A percentile compares a stretch with the other conserved stretches of the same genome.
Conservation (phyloP, 2,329 filamentous ascomycete species). For the Venturia asperata region DNA sequence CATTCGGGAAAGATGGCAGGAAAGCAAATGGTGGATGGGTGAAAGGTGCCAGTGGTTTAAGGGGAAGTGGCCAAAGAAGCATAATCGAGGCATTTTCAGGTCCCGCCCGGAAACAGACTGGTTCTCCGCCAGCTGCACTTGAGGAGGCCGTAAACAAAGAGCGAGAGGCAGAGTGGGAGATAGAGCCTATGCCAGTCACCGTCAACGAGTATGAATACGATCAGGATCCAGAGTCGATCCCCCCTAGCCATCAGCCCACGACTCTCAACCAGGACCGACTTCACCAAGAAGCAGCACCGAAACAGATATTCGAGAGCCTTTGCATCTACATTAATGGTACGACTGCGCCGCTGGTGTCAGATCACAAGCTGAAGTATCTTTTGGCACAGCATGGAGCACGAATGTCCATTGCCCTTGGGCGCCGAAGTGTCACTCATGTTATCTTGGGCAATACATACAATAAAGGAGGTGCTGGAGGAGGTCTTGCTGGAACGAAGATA, state of each 20-base stretch:
- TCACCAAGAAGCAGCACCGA: slow-evolving; percentile 19
- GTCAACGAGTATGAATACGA: not conserved
- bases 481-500: slow-evolving; percentile 68
- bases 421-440: slow-evolving; percentile 75
- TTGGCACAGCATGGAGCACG: slow-evolving; percentile 67
- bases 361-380: slow-evolving; percentile 76
- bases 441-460: slow-evolving; percentile 59
- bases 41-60: slow-evolving; percentile 41
- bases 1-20: slow-evolving; percentile 45
- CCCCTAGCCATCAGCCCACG: slow-evolving; percentile 5
- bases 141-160: not conserved
- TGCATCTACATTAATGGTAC: slow-evolving; percentile 84
- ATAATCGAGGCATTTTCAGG: slow-evolving; percentile 27
- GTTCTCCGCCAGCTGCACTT: not conserved
- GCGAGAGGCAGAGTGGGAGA: too few relatives aligned
- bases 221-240: slow-evolving; percentile 11
- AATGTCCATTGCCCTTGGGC: slow-evolving; percentile 62
- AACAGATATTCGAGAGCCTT: slow-evolving; percentile 59
- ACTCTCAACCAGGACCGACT: not conserved
- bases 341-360: slow-evolving; percentile 71
- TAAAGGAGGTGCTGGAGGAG: slow-evolving; percentile 56
- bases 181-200: not conserved
- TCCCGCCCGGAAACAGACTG: slow-evolving; percentile 12
- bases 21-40: slow-evolving; percentile 48
- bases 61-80: slow-evolving; percentile 41